These are phyloP conservation scores for Chlamydomonas schloesseri DNA, from an alignment of 139 green algal species.

Conservation along the genomic window DNA sequence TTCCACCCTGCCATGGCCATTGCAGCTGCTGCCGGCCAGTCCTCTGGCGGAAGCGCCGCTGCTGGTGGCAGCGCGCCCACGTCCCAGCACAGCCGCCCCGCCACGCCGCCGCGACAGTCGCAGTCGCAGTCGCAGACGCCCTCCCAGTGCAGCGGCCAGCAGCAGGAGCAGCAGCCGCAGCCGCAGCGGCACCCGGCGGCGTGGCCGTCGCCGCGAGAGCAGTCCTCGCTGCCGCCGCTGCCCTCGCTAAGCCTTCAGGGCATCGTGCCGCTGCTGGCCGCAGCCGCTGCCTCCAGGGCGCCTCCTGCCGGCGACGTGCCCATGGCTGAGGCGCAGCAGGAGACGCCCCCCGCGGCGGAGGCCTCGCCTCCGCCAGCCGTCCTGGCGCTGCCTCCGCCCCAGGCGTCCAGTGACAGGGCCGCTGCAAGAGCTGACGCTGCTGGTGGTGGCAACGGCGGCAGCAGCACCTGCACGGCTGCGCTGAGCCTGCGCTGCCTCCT, in stretches of 20 bases:
- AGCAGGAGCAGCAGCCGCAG: background rate
- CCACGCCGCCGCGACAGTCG: no score
- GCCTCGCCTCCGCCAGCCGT: background rate
- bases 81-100: no score
- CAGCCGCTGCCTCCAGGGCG: no score
- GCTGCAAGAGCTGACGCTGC: background rate
- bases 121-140: background rate
- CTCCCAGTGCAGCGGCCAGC: background rate
- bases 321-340: background rate
- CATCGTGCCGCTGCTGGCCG: no score
- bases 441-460: background rate
- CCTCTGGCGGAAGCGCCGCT: no score
- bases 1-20: no score
- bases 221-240: background rate
- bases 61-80: no score
- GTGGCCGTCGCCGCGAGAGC: background rate
- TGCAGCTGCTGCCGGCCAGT: no score
- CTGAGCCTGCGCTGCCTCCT: slow-evolving; percentile 18
- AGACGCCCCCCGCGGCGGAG: background rate
- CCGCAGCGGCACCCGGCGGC: background rate
- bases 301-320: no score
- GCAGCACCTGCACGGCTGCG: no score
- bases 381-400: background rate
- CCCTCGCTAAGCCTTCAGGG: background rate
- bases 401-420: no score